Evolutionary conservation across 495 filamentous ascomycete species (phyloP).

Genomic region (Halenospora varia): DNA sequence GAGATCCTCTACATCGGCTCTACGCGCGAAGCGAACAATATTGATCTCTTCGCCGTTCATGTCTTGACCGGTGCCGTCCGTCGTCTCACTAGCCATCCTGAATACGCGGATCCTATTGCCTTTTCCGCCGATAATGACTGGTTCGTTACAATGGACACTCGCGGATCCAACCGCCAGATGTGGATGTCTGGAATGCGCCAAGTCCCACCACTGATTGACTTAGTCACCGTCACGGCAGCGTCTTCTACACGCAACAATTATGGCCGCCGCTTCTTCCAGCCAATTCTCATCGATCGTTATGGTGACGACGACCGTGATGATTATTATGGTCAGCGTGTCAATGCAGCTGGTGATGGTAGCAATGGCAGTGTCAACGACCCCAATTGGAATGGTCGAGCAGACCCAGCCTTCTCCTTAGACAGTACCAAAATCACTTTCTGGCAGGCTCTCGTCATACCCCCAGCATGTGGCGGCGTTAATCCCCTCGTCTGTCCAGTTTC

Average conservation of each 20-base stretch:
- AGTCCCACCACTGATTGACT: conserved; percentile 25
- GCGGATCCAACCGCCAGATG: conserved; percentile 19
- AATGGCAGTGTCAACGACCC: conserved; percentile 28
- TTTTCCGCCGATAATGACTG: conserved; percentile 27
- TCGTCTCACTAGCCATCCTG: conserved; percentile 26
- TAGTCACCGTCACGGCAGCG: conserved; percentile 9
- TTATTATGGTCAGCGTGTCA: conserved; percentile 26
- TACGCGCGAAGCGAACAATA: conserved; percentile 25
- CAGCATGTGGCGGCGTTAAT: conserved; percentile 19
- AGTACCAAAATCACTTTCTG: conserved; percentile 21
- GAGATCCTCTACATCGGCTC: conserved; percentile 27
- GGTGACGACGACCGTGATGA: conserved; percentile 25
- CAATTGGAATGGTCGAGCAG: conserved; percentile 26
- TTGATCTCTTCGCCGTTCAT: conserved; percentile 29
- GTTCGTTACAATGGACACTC: conserved; percentile 22
- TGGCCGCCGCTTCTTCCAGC: conserved; percentile 25
- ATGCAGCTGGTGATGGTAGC: conserved; percentile 20
- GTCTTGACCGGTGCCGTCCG: conserved; percentile 24
- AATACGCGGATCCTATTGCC: conserved; percentile 28
- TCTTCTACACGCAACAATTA: conserved; percentile 27
- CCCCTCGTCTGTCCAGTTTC: conserved; percentile 19
- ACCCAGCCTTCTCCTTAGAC: conserved; percentile 26
- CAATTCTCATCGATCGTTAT: conserved; percentile 23
- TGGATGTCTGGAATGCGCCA: conserved; percentile 29
- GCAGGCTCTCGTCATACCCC: conserved; percentile 14